Evolutionary conservation across 768 basidiomycete species (phyloP), one percentile per base, ranked within the genome.

Genomic region (Naganishia antarctica): DNA sequence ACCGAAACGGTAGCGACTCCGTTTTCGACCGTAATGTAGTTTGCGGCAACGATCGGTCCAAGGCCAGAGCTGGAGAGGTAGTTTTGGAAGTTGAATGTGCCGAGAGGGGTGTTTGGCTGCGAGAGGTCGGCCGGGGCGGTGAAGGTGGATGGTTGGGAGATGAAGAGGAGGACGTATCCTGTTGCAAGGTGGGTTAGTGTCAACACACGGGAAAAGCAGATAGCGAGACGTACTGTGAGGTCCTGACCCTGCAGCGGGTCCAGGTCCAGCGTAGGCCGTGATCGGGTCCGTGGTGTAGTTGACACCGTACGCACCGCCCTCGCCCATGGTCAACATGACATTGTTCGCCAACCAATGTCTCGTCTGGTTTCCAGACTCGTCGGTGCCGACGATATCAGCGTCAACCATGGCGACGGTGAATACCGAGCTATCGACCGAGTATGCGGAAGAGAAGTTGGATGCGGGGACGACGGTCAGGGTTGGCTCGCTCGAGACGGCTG

Each of bases 311-410:
- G 26, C 53, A 21, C 25, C 53, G 26, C 18, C 16, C 53, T 57
- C 53, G 23, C 34, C 34, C 1, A 16, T 26, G n/a, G 34, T 57
- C 18, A 71, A 60, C 34, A 64, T 61, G 47, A 83, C 87, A 25
- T 82, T 80, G 74, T 90, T 89, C 66, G 85, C 83, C 50, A 91
- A 83, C 89, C 88, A 91, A 79, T 90, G 90, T 60, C 87, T 83
- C 53, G 84, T 88, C 68, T 75, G 69, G 34, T 37, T 18, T 5
- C n/a, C 60, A 3, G 41, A 50, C 59, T 84, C 78, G 68, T 86
- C 81, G 50, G 82, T 78, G 41, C 88, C 88, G 40, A 86, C 85
- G 25, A 82, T 72, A 64, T 84, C 85, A 13, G 87, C 87, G 70
- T 91, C 89, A 31, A 85, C 82, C 87, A 91, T 87, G 58, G 83